Evolutionary conservation across 2,329 filamentous ascomycete genomes (phyloP).

Genomic region (Juglanconis juglandina): DNA sequence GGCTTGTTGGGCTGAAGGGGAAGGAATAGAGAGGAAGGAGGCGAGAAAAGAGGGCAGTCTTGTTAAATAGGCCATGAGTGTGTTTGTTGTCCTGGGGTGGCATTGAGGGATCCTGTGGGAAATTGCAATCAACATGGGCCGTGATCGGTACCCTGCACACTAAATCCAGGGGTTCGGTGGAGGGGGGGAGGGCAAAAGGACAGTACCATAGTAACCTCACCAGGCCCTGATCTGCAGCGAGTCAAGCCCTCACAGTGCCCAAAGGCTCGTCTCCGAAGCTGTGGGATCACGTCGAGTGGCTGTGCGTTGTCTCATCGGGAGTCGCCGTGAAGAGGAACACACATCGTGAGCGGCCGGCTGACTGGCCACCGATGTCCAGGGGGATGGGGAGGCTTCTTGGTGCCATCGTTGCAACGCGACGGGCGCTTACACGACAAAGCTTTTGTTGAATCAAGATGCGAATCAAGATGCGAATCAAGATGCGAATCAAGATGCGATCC

Average conservation of each 20-base stretch:
- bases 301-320: neutral
- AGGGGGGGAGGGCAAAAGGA: slow-evolving; percentile 17
- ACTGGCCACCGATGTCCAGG: neutral
- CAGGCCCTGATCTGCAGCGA: slow-evolving; percentile 3
- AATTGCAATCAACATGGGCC: slow-evolving; percentile 22
- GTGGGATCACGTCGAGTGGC: neutral
- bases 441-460: neutral
- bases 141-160: slow-evolving; percentile 19
- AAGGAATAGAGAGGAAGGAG: slow-evolving; percentile 23
- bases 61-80: slow-evolving; percentile 31
- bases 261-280: neutral
- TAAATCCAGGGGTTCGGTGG: slow-evolving; percentile 29
- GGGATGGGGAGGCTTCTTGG: neutral
- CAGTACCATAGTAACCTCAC: slow-evolving; percentile 18
- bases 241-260: slow-evolving; percentile 5
- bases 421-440: neutral
- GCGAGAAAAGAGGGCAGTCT: slow-evolving; percentile 20
- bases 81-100: neutral
- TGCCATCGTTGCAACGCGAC: neutral
- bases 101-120: slow-evolving; percentile 16
- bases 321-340: neutral
- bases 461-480: too few relatives aligned
- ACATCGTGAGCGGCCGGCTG: neutral
- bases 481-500: neutral
- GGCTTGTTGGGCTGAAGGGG: slow-evolving; percentile 31